Base-by-base conservation (phyloP, 2,329 filamentous ascomycete genomes). In the Pseudocercospora fuligena region DNA sequence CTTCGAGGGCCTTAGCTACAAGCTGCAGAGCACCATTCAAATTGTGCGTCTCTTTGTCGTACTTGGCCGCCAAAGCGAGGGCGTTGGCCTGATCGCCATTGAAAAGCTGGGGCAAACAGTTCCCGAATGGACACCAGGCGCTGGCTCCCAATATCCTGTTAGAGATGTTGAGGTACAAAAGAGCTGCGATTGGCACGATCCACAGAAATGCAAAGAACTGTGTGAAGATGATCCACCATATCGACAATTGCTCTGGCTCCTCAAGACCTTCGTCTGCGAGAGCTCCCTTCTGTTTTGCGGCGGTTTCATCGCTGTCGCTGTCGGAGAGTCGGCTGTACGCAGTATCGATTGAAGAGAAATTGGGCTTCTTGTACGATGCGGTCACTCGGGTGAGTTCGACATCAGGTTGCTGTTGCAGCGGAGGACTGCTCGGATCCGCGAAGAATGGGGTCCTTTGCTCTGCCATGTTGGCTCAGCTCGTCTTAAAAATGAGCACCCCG, bases 131-230 rank as follows among this genome's bases (percentile, higher is more conserved):
- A 62, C 60, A 62, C 67, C 72, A 71, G 14, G 68, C 69, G 47
- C 73, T 73, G 2, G 74, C 65, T 8, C 74, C 74, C 27, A 77
- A 71, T n/a, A 72, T 64, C 51, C 71, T 63, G 2, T 60, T 19
- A 19, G 60, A 64, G 60, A 72, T 68, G 62, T 77, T 74, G 8
- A 76, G 60, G n/a, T 68, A 64, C 12, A 76, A 65, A 4, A 76
- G 67, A 8, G 72, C 63, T 3, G 70, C 43, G 23, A 74, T 72
- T 1, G 74, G 75, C 8, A 65, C 69, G 5, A 74, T 33, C 75
- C 74, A 77, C 16, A 73, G 65, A 23, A 76, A 63, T 9, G 63
- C 61, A 40, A 74, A 64, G n/a, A 69, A 53, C 36, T 73, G 70
- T 1, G 66, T 19, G 16, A 72, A 29, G 0, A 68, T 5, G 5